Evolutionary conservation across 805 yeast species (phyloP).

Genomic region (Brettanomyces sp.): DNA sequence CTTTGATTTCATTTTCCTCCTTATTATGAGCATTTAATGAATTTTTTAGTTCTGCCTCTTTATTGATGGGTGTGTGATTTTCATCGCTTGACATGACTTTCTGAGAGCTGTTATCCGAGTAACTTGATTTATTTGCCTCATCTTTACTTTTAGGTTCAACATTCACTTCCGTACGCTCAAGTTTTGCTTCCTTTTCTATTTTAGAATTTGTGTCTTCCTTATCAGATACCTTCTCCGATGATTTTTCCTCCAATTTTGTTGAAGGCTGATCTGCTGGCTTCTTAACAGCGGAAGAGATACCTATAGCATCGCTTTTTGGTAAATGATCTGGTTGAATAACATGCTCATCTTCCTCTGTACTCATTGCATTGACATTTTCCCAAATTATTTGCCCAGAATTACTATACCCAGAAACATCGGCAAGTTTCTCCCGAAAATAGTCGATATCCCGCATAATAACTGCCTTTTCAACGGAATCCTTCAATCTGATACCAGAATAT

Average conservation of each 20-base stretch:
- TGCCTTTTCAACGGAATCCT: constrained; percentile 44
- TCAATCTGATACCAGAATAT: constrained; percentile 38
- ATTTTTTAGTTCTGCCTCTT: not conserved
- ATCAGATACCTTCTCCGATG: too few species aligned
- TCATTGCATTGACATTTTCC: constrained; percentile 47
- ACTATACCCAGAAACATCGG: constrained; percentile 50
- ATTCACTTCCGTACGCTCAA: too few species aligned
- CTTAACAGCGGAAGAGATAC: not conserved
- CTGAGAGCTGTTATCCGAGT: too few species aligned
- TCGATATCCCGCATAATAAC: constrained; percentile 50
- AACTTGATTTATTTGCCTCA: too few species aligned
- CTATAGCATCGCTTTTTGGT: constrained; percentile 29
- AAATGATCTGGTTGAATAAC: not conserved
- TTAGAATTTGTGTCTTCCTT: too few species aligned
- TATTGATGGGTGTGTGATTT: too few species aligned
- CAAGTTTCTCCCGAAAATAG: constrained; percentile 52
- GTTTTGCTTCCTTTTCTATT: too few species aligned
- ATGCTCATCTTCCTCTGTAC: constrained; percentile 35
- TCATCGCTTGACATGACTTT: too few species aligned
- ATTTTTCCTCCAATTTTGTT: too few species aligned
- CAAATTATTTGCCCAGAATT: constrained; percentile 53
- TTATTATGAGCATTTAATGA: not conserved
- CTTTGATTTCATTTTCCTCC: too few species aligned
- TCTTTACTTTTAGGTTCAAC: too few species aligned
- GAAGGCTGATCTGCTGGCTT: not conserved